Evolutionary conservation across 208 protist genomes (phyloP).

Genomic region (Crithidia expoeki): DNA sequence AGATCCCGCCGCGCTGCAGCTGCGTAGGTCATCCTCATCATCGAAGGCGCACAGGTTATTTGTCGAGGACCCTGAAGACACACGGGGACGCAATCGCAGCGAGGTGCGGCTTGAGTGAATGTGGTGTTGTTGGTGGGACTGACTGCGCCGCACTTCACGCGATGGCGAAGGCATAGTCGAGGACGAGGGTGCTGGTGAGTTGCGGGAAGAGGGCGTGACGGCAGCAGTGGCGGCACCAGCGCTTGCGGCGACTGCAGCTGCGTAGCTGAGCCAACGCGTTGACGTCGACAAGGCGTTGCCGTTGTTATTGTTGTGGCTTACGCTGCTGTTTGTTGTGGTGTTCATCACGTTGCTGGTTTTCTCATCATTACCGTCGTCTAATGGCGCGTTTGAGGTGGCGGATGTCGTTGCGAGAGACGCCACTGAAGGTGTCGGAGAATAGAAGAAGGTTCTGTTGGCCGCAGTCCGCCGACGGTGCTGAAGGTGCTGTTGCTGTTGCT

Average conservation of each 20-base stretch:
- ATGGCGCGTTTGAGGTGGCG: not conserved
- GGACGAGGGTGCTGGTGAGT: not conserved
- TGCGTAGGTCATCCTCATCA: not conserved
- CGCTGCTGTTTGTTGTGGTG: not conserved
- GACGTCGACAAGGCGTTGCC: not conserved
- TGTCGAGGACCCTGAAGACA: not conserved
- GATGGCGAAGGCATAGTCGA: not conserved
- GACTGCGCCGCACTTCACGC: not conserved
- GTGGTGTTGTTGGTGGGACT: not conserved
- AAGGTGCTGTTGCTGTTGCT: conserved; percentile 20
- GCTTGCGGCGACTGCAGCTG: conserved; percentile 2
- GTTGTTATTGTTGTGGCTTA: not conserved
- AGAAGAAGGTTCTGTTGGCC: conserved; percentile 28
- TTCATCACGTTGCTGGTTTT: not conserved
- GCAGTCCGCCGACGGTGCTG: conserved; percentile 21
- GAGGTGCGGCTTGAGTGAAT: not conserved
- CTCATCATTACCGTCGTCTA: conserved; percentile 4
- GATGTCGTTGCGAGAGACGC: conserved; percentile 17
- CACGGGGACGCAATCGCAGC: not conserved
- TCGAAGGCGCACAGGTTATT: conserved; percentile 1
- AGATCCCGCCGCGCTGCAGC: not conserved
- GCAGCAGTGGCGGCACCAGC: too few species aligned
- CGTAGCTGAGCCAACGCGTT: not conserved
- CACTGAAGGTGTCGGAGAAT: conserved; percentile 28
- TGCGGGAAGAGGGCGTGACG: not conserved